Conservation (phyloP, 208 protist species). For the Pavlovales sp. region DNA sequence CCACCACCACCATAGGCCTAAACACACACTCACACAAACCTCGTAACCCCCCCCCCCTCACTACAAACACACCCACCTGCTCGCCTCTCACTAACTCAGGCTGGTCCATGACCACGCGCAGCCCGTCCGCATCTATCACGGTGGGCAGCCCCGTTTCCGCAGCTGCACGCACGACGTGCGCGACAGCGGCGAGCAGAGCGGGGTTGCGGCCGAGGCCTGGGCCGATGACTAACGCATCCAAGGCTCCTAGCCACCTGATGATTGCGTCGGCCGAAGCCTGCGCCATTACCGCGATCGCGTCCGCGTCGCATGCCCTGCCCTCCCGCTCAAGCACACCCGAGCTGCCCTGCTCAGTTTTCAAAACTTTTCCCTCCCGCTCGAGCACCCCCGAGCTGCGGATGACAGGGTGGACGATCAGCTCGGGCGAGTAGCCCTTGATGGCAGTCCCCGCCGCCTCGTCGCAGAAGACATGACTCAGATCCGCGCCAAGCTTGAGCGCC, state of each 20-base stretch:
- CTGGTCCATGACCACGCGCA: constrained; percentile 39
- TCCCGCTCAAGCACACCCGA: not conserved
- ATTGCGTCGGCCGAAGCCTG: constrained; percentile 2
- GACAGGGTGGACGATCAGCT: constrained; percentile 70
- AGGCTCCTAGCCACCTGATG: constrained; percentile 31
- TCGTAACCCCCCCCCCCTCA: too few species aligned
- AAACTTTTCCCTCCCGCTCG: not conserved
- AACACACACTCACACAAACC: too few species aligned
- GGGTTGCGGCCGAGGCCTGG: constrained; percentile 67
- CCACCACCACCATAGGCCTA: too few species aligned
- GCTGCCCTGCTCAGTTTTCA: not conserved
- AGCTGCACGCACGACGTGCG: constrained; percentile 43
- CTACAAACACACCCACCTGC: not conserved
- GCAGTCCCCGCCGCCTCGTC: constrained; percentile 58
- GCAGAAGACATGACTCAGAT: constrained; percentile 73
- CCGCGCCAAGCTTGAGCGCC: constrained; percentile 61
- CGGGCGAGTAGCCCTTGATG: constrained; percentile 73
- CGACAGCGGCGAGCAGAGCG: constrained; percentile 40
- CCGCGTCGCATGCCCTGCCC: not conserved
- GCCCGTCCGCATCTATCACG: constrained; percentile 53
- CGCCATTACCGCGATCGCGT: not conserved
- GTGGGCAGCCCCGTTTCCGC: constrained; percentile 18
- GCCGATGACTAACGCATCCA: constrained; percentile 63
- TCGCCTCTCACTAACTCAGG: constrained; percentile 32
- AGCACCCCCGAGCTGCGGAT: not conserved